These are phyloP conservation scores for Kwoniella mangroviensis DNA, from an alignment of 768 basidiomycete genomes.

Conservation along the genomic window DNA sequence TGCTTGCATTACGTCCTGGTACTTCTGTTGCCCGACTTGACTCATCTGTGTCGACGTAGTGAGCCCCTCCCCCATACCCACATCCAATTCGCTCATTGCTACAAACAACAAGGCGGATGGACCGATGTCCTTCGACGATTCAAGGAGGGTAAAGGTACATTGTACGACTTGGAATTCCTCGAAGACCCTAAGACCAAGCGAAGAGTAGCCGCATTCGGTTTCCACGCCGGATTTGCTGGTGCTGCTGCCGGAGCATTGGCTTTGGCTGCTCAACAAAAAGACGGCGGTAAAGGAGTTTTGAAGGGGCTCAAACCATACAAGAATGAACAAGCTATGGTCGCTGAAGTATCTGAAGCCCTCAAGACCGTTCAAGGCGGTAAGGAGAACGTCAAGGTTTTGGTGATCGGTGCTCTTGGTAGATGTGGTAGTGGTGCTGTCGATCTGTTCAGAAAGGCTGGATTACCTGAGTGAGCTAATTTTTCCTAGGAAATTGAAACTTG, in stretches of 20 bases:
- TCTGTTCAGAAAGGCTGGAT: slow-evolving; percentile 92
- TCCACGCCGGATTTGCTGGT: slow-evolving; percentile 98
- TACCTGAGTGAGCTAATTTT: slow-evolving; percentile 72
- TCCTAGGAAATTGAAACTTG: background rate
- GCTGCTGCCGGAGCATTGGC: slow-evolving; percentile 81
- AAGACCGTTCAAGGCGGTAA: slow-evolving; percentile 63
- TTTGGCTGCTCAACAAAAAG: slow-evolving; percentile 67
- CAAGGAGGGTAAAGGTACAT: slow-evolving; percentile 73
- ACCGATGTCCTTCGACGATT: slow-evolving; percentile 81
- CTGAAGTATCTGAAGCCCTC: slow-evolving; percentile 68
- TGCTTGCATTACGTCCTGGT: no score
- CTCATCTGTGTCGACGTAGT: slow-evolving; percentile 50
- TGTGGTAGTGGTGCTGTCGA: slow-evolving; percentile 95
- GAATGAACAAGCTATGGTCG: slow-evolving; percentile 84
- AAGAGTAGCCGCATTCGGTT: slow-evolving; percentile 96
- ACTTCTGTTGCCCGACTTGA: no score
- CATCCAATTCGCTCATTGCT: slow-evolving; percentile 98
- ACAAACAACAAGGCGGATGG: slow-evolving; percentile 96
- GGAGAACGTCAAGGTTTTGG: slow-evolving; percentile 72
- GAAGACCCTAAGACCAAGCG: slow-evolving; percentile 74
- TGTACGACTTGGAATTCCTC: slow-evolving; percentile 96
- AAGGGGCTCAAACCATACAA: slow-evolving; percentile 77
- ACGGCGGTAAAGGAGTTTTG: slow-evolving; percentile 62
- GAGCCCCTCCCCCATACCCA: slow-evolving; percentile 86
- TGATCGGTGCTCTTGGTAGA: slow-evolving; percentile 93